Evolutionary conservation across 257 asterid species (phyloP).

Genomic region (Perilla frutescens): DNA sequence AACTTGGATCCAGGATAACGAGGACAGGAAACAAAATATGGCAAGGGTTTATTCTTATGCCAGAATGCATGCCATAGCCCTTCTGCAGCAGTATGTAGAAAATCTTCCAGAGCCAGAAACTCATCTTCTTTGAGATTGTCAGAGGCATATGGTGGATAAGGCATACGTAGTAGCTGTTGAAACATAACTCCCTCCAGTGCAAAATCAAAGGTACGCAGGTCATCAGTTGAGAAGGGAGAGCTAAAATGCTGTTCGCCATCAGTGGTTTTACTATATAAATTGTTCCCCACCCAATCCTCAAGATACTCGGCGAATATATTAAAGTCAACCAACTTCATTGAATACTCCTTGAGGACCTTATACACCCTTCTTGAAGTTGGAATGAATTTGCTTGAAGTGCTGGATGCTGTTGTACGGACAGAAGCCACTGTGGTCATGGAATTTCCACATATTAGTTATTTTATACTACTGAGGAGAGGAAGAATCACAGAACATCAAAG

Average conservation of each 20-base stretch:
- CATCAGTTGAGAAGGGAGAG: slow-evolving; percentile 68
- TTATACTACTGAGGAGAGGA: slow-evolving; percentile 14
- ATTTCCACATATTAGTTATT: slow-evolving; percentile 24
- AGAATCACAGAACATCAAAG: not conserved
- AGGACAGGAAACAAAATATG: slow-evolving; percentile 67
- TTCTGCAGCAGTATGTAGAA: slow-evolving; percentile 70
- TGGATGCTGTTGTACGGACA: slow-evolving; percentile 50
- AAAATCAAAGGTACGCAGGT: slow-evolving; percentile 65
- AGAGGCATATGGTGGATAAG: slow-evolving; percentile 59
- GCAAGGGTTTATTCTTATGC: slow-evolving; percentile 71
- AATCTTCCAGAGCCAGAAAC: slow-evolving; percentile 77
- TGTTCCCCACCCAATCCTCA: slow-evolving; percentile 70
- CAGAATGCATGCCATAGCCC: slow-evolving; percentile 85
- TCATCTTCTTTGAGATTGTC: slow-evolving; percentile 65
- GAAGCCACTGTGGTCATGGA: slow-evolving; percentile 50
- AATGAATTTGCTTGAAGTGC: slow-evolving; percentile 56
- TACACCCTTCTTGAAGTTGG: slow-evolving; percentile 68
- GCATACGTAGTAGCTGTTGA: slow-evolving; percentile 94
- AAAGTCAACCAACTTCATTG: slow-evolving; percentile 59
- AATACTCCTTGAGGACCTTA: slow-evolving; percentile 68
- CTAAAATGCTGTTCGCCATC: slow-evolving; percentile 42
- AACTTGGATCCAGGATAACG: slow-evolving; percentile 74
- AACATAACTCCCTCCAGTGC: slow-evolving; percentile 77
- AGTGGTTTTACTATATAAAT: slow-evolving; percentile 37
- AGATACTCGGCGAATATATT: slow-evolving; percentile 52